These are phyloP conservation scores for Xylaria digitata DNA, from an alignment of 2,329 filamentous ascomycete genomes.

Conservation along the genomic window DNA sequence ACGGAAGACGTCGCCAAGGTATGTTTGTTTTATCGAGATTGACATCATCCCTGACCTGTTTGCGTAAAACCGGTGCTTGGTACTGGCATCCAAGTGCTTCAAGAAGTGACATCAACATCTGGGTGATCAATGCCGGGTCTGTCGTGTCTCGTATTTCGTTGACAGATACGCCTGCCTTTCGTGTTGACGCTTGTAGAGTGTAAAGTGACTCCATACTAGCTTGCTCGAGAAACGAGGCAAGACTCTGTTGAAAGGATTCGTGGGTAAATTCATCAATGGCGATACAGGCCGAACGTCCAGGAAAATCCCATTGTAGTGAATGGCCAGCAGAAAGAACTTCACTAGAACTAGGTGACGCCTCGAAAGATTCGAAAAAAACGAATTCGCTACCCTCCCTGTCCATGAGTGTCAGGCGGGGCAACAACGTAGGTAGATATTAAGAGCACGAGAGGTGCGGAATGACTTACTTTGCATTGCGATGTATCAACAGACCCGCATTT, in stretches of 20 bases:
- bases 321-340: conserved; percentile 59
- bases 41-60: conserved; percentile 73
- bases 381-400: conserved; percentile 38
- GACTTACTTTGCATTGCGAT: conserved; percentile 39
- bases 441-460: no score
- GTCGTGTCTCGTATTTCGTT: conserved; percentile 68
- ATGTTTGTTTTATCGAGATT: conserved; percentile 57
- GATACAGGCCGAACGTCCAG: conserved; percentile 60
- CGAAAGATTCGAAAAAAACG: conserved; percentile 68
- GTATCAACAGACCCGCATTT: conserved; percentile 45
- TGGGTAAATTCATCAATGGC: conserved; percentile 53
- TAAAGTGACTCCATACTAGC: conserved; percentile 65
- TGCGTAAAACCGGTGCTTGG: conserved; percentile 57
- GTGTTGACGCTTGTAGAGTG: conserved; percentile 61
- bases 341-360: conserved; percentile 62
- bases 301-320: conserved; percentile 67
- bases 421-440: background rate
- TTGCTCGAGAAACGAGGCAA: conserved; percentile 67
- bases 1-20: conserved; percentile 72
- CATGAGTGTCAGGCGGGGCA: background rate
- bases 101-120: conserved; percentile 70
- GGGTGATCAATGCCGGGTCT: conserved; percentile 67
- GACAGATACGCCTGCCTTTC: conserved; percentile 62
- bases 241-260: conserved; percentile 57
- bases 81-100: conserved; percentile 61